These are phyloP conservation scores for Thuja plicata DNA, from an alignment of 83 land plant genomes.

Conservation along the genomic window DNA sequence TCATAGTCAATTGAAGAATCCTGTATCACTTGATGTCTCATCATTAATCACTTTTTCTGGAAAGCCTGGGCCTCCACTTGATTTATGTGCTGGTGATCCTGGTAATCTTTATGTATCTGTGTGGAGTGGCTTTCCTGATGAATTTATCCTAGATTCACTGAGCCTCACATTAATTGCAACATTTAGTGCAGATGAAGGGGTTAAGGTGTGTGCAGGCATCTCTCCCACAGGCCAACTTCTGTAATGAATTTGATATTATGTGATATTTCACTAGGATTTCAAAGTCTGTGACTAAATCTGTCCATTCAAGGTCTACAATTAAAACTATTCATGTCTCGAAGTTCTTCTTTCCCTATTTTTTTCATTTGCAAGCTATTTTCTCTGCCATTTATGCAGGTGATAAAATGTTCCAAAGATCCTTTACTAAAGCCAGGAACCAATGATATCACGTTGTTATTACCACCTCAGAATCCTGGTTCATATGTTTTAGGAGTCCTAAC, in stretches of 20 bases:
- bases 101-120: conserved; percentile 78
- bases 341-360: neutral
- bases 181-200: conserved; percentile 82
- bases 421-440: conserved; percentile 85
- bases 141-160: conserved; percentile 79
- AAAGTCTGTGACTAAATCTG: neutral
- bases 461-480: conserved; percentile 92
- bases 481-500: conserved; percentile 93
- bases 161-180: conserved; percentile 81
- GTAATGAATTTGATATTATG: neutral
- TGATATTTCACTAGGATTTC: conserved; percentile 5
- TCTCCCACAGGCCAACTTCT: neutral
- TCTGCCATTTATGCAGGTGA: conserved; percentile 56
- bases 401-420: conserved; percentile 57
- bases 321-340: neutral
- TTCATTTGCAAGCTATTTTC: neutral
- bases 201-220: conserved; percentile 56
- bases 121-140: conserved; percentile 99
- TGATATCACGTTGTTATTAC: conserved; percentile 59
- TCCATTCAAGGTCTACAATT: neutral
- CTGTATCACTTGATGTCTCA: conserved; percentile 96
- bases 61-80: conserved; percentile 85
- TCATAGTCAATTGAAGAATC: conserved; percentile 83
- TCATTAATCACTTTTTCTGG: conserved; percentile 91
- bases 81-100: conserved; percentile 94